A percentile compares a stretch with the other conserved stretches of the same genome.
Conservation (phyloP, 1,139 yeast species). For the Hyphopichia pseudoburtonii region DNA sequence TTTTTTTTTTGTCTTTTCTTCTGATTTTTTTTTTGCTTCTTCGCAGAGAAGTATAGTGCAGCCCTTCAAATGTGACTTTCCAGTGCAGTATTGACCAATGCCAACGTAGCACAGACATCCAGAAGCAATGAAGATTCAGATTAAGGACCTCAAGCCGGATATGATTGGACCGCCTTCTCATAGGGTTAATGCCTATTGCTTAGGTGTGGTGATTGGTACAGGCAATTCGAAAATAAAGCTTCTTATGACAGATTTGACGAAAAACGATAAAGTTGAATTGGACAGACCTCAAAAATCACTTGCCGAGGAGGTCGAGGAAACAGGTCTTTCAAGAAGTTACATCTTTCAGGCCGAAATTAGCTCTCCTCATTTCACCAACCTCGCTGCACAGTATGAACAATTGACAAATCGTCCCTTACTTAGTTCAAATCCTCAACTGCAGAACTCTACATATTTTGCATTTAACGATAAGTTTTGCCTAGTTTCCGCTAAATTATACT, state of each 20-base stretch:
- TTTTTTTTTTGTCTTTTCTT: not conserved
- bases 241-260: conserved; percentile 2
- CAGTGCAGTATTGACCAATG: no score
- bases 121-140: no score
- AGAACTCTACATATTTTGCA: not conserved
- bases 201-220: not conserved
- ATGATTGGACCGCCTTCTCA: not conserved
- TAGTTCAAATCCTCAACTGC: not conserved
- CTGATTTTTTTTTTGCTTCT: not conserved
- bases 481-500: not conserved
- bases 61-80: no score
- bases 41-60: no score
- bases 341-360: not conserved
- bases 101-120: no score
- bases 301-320: not conserved
- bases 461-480: not conserved
- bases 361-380: not conserved
- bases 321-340: not conserved
- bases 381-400: not conserved
- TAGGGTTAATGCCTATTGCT: not conserved
- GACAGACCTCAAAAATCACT: not conserved
- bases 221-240: not conserved
- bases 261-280: not conserved
- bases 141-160: not conserved
- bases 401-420: not conserved